Base-by-base conservation (phyloP, 2,329 filamentous ascomycete genomes). In the Talaromyces piceae region DNA sequence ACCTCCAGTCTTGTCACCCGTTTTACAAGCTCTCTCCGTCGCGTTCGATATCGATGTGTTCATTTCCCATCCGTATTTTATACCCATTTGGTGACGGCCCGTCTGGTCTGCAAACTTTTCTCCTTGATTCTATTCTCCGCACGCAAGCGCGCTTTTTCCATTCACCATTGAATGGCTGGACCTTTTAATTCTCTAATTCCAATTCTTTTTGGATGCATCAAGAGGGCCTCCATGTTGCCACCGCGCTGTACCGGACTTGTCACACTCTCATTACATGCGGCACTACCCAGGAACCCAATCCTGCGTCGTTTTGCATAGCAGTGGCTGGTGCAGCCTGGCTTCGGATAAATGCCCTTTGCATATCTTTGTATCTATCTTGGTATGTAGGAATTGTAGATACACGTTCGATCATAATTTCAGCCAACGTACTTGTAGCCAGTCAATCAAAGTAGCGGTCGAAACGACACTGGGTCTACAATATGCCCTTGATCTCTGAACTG, bases 31-130 rank as follows among this genome's bases (percentile, higher is more conserved):
- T 22, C 23, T 33, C 31, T 28, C 33, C 25, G 28, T 49, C 23
- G 31, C 28, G 26, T 49, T 46, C 22, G n/a, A 25, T 26, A 25
- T 46, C 22, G 28, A 41, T 45, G 30, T 33, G 4, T 3, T 25
- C 39, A 43, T 43, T 43, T 43, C 12, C 46, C 37, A 26, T 23
- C 46, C 33, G 41, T 50, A 48, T 54, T 53, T 41, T 54, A 54
- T 50, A 52, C 54, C 54, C 49, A 50, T 49, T 48, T 51, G 50
- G 54, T 51, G 48, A 49, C 41, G 45, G 49, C 33, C 50, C 41
- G 33, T 47, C 28, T 48, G 41, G 44, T 50, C 41, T 46, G 46
- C 46, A 25, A 53, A 37, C 49, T 46, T 41, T 48, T 27, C 31
- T 33, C 18, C 31, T 23, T 47, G 16, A n/a, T 39, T 41, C 33